Evolutionary conservation across 2,329 filamentous ascomycete genomes (phyloP), one percentile per base, ranked within the genome.

Genomic region (Hymenotorrendiella dingleyae): DNA sequence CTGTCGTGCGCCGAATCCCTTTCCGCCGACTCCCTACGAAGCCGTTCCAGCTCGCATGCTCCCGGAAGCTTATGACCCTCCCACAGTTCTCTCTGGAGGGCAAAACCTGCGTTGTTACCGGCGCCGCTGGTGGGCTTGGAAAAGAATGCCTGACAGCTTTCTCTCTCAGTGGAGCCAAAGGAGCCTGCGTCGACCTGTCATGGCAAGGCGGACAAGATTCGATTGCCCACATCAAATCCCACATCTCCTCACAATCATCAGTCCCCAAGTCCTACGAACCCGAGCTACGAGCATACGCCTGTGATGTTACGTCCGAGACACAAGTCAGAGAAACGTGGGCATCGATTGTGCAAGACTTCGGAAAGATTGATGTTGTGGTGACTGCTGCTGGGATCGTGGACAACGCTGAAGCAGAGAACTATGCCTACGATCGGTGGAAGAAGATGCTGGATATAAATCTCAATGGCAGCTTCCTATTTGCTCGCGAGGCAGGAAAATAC

Each of bases 111-210:
- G 66, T 63, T 26, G 71, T 76, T 30, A 76, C 73, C 1, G 72
- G 73, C 6, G 73, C 68, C 30, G 71, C 66, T 7, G 67, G 71
- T 12, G 72, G 73, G 11, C 61, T 76, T 1, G 73, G 73, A 11
- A 68, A 75, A 29, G 68, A 67, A 14, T 63, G 76, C 11, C 67
- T 72, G 4, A 61, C 62, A 21, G 73, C 54, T 19, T 55, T 56
- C 30, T 50, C 55, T 10, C 42, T 52, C n/a, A 55, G 52, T 35
- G 54, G 53, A 14, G 54, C 55, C 17, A 46, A 44, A 20, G 55
- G 54, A 26, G 55, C 54, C 11, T 55, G 52, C 17, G 42, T 57
- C 21, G 55, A 57, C 24, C 36, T 56, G 1, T 50, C 49, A 3
- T 12, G 45, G 6, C 16, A 47, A 19, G 35, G 22, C n/a, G 48